phyloP scores from a whole-genome alignment of 2,329 filamentous ascomycete species.

The Penicillium sp. region DNA sequence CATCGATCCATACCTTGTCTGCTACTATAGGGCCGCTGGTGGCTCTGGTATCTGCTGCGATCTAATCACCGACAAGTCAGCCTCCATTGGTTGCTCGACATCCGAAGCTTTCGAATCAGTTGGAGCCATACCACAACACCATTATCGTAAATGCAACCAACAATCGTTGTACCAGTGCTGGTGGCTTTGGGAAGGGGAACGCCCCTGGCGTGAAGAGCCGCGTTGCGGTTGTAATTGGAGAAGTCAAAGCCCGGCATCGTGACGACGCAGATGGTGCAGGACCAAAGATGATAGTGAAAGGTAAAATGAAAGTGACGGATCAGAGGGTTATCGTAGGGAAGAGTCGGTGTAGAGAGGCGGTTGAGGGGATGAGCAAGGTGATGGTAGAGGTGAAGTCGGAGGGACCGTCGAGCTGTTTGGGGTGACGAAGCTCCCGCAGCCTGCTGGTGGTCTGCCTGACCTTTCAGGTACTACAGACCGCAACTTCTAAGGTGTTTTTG shows the following conservation, averaged over 20 bases:
- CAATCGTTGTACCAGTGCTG: conserved; percentile 98
- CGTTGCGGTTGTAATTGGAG: conserved; percentile 99
- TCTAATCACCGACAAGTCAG: conserved; percentile 59
- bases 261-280: conserved; percentile 39
- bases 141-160: conserved; percentile 94
- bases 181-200: conserved; percentile 96
- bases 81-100: conserved; percentile 17
- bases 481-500: conserved; percentile 34
- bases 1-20: conserved; percentile 72
- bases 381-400: conserved; percentile 21
- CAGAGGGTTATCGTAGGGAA: conserved; percentile 35
- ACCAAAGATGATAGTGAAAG: conserved; percentile 29
- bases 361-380: conserved; percentile 26
- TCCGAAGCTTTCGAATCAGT: conserved; percentile 3
- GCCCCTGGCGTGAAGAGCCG: conserved; percentile 89
- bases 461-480: conserved; percentile 21
- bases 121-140: conserved; percentile 79
- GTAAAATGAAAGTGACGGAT: background rate
- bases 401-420: conserved; percentile 34
- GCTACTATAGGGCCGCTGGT: conserved; percentile 97
- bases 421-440: conserved; percentile 53
- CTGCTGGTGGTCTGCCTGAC: conserved; percentile 39
- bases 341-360: conserved; percentile 45
- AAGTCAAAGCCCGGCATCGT: conserved; percentile 98
- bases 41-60: conserved; percentile 96